Base-by-base conservation (phyloP, 2,329 filamentous ascomycete species). In the Ceratocystis smalleyi region DNA sequence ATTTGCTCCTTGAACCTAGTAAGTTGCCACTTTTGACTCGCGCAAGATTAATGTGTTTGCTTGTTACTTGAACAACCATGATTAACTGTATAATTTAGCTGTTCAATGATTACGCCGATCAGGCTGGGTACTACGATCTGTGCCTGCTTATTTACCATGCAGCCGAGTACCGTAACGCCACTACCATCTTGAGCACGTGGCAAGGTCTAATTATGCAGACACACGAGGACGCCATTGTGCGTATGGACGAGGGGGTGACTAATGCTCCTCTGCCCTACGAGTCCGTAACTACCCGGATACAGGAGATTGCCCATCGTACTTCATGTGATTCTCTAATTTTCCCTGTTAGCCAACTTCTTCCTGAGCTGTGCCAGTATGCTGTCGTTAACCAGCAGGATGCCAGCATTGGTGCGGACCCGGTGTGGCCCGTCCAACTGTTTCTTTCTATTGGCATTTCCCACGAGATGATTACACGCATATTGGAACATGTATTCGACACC, bases 51-150 rank as follows among this genome's bases (percentile, higher is more conserved):
- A 30, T 40, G 6, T 3, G 32, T 40, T 54, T 59, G 5, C 12
- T 7, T 32, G 5, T 55, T 10, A 3, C 5, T 35, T 40, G 12
- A 35, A 49, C 19, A 49, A 32, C 7, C 7, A 49, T 60, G 59
- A 63, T 67, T 72, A 65, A 69, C 65, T 24, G 59, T 35, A 17
- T 7, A 10, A 22, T 32, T 2, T 71, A 95, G 85, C 83, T 99
- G n/a, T 99, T 90, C 77, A 95, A 97, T 72, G 78, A 84, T 68
- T 99, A 91, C 70, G 90, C 91, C 64, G 91, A 96, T 71, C 86
- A 89, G 71, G 94, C 90, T 1, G 87, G 85, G 61, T 99, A 99
- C 78, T 92, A 91, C 75, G 94, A 97, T 72, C 82, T 99, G 61
- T 96, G 89, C 72, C 82, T 99, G 7, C 80, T 92, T 66, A 96